Conservation (phyloP, 2,329 filamentous ascomycete species). For the Neofusicoccum ribis region DNA sequence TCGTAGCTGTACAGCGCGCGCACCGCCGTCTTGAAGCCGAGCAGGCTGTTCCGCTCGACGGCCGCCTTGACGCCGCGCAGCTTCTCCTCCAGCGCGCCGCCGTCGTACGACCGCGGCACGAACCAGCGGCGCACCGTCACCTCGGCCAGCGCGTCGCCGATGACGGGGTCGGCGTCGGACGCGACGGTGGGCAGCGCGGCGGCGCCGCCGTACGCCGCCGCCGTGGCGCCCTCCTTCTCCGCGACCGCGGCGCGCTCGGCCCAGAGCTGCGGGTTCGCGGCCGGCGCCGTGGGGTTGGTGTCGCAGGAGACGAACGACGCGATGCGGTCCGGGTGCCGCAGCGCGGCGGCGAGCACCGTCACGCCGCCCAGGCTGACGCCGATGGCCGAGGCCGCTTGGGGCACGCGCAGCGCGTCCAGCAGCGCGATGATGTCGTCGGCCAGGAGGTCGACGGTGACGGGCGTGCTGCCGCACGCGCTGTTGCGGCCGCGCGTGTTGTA, state of each 20-base stretch:
- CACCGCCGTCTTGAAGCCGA: slow-evolving; percentile 68
- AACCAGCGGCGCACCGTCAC: slow-evolving; percentile 79
- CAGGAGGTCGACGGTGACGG: slow-evolving; percentile 62
- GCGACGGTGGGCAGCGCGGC: not conserved
- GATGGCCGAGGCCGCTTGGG: slow-evolving; percentile 65
- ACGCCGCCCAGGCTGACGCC: slow-evolving; percentile 82
- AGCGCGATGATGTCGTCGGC: slow-evolving; percentile 67
- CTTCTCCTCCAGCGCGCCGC: slow-evolving; percentile 48
- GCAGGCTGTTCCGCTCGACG: slow-evolving; percentile 67
- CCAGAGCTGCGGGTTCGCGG: slow-evolving; percentile 78
- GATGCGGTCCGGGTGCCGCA: slow-evolving; percentile 63
- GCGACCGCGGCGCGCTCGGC: slow-evolving; percentile 71
- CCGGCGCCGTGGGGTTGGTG: slow-evolving; percentile 71
- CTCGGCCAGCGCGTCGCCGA: slow-evolving; percentile 64
- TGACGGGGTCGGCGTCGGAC: slow-evolving; percentile 55
- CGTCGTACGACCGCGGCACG: slow-evolving; percentile 58
- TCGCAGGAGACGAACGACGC: slow-evolving; percentile 70
- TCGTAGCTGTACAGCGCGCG: slow-evolving; percentile 73
- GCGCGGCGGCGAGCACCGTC: slow-evolving; percentile 71
- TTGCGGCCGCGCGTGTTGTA: slow-evolving; percentile 75
- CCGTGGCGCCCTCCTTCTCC: slow-evolving; percentile 51
- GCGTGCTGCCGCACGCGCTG: slow-evolving; percentile 38
- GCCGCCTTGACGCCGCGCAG: slow-evolving; percentile 65
- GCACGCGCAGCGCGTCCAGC: slow-evolving; percentile 68
- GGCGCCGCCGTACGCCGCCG: slow-evolving; percentile 30